Percentiles rank a stretch among this genome's conserved stretches.
Evolutionary conservation across 768 basidiomycete species (phyloP).

Genomic region (Cystobasidium tubakii): DNA sequence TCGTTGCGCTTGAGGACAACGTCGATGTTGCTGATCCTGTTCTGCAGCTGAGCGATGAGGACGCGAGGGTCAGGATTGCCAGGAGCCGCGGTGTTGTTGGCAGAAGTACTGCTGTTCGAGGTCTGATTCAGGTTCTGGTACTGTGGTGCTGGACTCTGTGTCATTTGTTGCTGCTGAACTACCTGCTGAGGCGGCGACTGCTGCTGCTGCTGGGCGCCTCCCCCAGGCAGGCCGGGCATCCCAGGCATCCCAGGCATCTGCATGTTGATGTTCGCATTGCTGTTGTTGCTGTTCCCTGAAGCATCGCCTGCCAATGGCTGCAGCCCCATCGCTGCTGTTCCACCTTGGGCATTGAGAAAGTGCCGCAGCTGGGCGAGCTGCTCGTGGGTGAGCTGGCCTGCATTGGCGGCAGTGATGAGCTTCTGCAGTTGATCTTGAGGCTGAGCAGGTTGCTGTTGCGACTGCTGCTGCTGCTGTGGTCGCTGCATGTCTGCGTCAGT

Average conservation of each 20-base stretch:
- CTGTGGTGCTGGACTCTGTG: conserved; percentile 11
- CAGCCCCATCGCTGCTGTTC: not conserved
- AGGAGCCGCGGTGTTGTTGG: not conserved
- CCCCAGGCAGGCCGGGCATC: not conserved
- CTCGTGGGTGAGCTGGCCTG: conserved; percentile 26
- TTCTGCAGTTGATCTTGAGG: conserved; percentile 6
- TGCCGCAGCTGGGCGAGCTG: conserved; percentile 22
- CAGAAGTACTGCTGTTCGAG: not conserved
- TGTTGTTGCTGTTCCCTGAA: not conserved
- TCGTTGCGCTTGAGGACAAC: conserved; percentile 4
- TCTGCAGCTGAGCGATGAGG: conserved; percentile 2
- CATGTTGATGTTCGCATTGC: conserved; percentile 12
- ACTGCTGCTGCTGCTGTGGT: not conserved
- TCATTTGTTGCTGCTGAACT: conserved; percentile 7
- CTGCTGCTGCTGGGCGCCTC: not conserved
- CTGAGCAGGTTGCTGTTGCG: not conserved
- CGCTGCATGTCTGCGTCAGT: not conserved
- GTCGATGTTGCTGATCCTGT: conserved; percentile 18
- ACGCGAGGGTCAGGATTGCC: conserved; percentile 1
- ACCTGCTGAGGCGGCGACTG: not conserved
- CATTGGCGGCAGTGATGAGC: conserved; percentile 31
- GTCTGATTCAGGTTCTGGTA: not conserved
- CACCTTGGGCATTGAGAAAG: not conserved
- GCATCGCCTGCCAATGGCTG: not conserved
- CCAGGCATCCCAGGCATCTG: not conserved